Conservation (phyloP, 2,329 filamentous ascomycete genomes). For the Nemania sp. region DNA sequence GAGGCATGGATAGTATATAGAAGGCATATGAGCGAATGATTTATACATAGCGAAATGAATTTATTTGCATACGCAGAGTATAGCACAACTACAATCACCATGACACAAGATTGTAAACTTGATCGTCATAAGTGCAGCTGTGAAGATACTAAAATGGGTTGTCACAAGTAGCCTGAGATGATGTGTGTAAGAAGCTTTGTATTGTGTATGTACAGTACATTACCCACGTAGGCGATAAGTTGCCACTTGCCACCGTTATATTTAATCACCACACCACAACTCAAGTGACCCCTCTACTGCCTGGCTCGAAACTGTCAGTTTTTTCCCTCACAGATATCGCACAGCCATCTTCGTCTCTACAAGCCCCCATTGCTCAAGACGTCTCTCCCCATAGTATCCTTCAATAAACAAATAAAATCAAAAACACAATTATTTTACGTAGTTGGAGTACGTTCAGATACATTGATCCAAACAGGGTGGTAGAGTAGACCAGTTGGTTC, state of each 20-base stretch:
- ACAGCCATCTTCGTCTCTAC: background rate
- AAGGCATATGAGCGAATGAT: background rate
- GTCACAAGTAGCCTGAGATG: too few species aligned
- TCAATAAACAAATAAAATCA: conserved; percentile 16
- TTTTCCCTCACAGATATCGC: background rate
- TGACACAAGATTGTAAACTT: background rate
- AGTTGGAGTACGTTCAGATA: conserved; percentile 17
- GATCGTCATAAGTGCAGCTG: background rate
- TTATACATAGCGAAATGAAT: background rate
- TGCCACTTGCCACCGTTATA: background rate
- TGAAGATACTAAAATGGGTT: background rate
- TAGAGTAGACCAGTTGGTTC: background rate
- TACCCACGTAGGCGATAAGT: conserved; percentile 11
- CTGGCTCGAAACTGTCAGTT: background rate
- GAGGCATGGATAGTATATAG: background rate
- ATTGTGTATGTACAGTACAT: conserved; percentile 29
- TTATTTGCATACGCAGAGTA: background rate
- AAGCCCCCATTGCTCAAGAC: background rate
- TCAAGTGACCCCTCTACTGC: background rate
- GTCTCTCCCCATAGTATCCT: background rate
- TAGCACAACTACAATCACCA: background rate
- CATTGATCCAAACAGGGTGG: conserved; percentile 3
- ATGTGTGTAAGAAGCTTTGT: conserved; percentile 11
- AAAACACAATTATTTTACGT: conserved; percentile 20
- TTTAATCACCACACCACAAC: background rate